Base-by-base conservation (phyloP, 257 asterid genomes). In the Fraxinus pennsylvanica region DNA sequence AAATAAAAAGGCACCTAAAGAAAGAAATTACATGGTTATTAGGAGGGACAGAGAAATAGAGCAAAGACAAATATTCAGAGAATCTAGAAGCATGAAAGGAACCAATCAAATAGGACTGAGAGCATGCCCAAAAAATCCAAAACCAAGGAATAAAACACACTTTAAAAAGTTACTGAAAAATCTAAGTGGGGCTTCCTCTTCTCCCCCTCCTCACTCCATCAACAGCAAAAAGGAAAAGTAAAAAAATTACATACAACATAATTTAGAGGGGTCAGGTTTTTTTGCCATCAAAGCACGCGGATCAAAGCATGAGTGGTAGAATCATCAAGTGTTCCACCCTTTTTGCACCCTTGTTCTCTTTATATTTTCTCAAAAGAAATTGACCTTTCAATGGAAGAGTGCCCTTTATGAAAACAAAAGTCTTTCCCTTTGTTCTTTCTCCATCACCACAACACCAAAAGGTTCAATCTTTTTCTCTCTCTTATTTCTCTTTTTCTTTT, bases 241-340 rank as follows among this genome's bases (percentile, higher is more conserved):
- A 52, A 84, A 69, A 52, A 33, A 73, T 39, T 32, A 83, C 33
- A 74, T 36, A 74, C 76, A 72, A 61, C 70, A 77, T 72, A 65
- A 77, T 76, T 69, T 77, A 32, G 82, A 83, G 83, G 91, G 90
- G 88, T 82, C 91, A 76, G 88, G 87, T 78, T 87, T 79, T 75
- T 72, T 84, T 81, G 88, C 90, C 68, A 87, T 84, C 93, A 84
- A 91, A 91, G 97, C 97, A 92, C 95, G 97, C 97, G 89, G 83
- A 89, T 77, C 93, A 78, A 87, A 89, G 94, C 92, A 84, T 88
- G 96, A 89, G 91, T 84, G 92, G 90, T 87, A 87, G 83, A 79
- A 86, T 87, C 82, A 82, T 88, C 91, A 68, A 85, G 90, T 86
- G 91, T 79, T 82, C 71, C 76, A 71, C 75, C 43, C 73, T 76